These are phyloP conservation scores for Pythium vanterpoolii DNA, from an alignment of 352 stramenopile species.

Conservation along the genomic window DNA sequence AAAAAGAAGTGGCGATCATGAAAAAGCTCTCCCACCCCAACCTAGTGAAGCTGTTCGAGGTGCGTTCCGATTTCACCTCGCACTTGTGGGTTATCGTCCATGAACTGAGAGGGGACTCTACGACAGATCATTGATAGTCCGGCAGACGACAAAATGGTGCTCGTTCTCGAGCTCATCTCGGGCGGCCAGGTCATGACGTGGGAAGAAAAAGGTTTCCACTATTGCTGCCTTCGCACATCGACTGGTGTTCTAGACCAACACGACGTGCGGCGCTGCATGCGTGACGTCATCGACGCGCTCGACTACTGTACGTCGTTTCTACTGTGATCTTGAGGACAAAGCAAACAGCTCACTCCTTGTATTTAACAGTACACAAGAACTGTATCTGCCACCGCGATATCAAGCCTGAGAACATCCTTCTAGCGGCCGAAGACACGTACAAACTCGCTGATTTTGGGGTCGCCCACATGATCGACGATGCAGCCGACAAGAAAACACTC, in stretches of 20 bases:
- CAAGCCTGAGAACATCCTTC: conserved; percentile 86
- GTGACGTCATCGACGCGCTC: conserved; percentile 71
- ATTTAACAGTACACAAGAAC: conserved; percentile 57
- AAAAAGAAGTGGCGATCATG: conserved; percentile 82
- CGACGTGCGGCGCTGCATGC: conserved; percentile 57
- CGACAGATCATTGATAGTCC: conserved; percentile 76
- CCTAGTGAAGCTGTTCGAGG: conserved; percentile 66
- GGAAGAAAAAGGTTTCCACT: conserved; percentile 70
- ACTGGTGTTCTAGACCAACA: conserved; percentile 33
- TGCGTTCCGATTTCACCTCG: neutral
- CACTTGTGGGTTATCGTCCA: neutral
- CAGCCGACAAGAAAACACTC: conserved; percentile 43
- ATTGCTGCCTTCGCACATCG: conserved; percentile 29
- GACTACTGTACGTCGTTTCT: conserved; percentile 53
- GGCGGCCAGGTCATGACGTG: conserved; percentile 84
- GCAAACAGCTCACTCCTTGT: neutral
- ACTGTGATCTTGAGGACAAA: neutral
- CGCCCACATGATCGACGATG: conserved; percentile 76
- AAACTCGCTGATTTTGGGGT: conserved; percentile 79
- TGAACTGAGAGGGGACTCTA: neutral
- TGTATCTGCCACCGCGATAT: conserved; percentile 85
- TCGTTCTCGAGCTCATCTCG: conserved; percentile 80
- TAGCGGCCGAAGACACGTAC: conserved; percentile 49
- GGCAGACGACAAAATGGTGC: conserved; percentile 70
- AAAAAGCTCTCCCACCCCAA: conserved; percentile 75